phyloP scores from a whole-genome alignment of 495 filamentous ascomycete species.

The Lepidopterella palustris region DNA sequence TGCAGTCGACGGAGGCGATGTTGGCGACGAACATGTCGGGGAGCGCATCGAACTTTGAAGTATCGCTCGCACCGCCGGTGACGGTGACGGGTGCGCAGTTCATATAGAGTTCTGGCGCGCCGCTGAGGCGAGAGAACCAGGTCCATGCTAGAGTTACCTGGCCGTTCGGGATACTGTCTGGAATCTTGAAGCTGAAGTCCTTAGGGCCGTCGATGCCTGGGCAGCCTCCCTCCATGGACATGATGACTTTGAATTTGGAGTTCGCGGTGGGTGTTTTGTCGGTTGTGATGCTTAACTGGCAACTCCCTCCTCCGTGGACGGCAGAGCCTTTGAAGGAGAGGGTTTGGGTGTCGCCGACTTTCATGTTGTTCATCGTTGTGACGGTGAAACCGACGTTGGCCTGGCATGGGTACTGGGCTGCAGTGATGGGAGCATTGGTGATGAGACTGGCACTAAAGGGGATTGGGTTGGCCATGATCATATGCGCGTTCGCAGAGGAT shows the following conservation, averaged over 20 bases:
- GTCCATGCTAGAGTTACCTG: slow-evolving; percentile 50
- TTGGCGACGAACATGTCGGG: slow-evolving; percentile 59
- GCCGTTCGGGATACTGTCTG: slow-evolving; percentile 51
- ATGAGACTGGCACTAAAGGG: slow-evolving; percentile 52
- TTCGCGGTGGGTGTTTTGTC: slow-evolving; percentile 51
- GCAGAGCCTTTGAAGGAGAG: slow-evolving; percentile 55
- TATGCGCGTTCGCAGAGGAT: slow-evolving; percentile 53
- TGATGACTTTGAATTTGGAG: slow-evolving; percentile 66
- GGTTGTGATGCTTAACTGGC: slow-evolving; percentile 73
- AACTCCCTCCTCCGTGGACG: slow-evolving; percentile 74
- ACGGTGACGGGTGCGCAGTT: slow-evolving; percentile 53
- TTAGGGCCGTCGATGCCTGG: slow-evolving; percentile 41
- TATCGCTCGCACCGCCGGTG: slow-evolving; percentile 37
- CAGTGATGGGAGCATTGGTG: slow-evolving; percentile 60
- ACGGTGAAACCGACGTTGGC: slow-evolving; percentile 35
- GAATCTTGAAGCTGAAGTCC: slow-evolving; percentile 52
- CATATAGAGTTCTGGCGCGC: slow-evolving; percentile 57
- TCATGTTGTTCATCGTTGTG: slow-evolving; percentile 39
- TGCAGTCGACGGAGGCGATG: slow-evolving; percentile 33
- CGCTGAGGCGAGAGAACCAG: slow-evolving; percentile 51
- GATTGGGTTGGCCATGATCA: slow-evolving; percentile 61
- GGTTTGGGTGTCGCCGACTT: slow-evolving; percentile 46
- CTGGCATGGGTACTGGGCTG: slow-evolving; percentile 76
- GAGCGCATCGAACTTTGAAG: slow-evolving; percentile 32
- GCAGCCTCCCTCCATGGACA: slow-evolving; percentile 72